These are phyloP conservation scores for Linum lewisii DNA, from an alignment of 345 rosid species.

Conservation along the genomic window DNA sequence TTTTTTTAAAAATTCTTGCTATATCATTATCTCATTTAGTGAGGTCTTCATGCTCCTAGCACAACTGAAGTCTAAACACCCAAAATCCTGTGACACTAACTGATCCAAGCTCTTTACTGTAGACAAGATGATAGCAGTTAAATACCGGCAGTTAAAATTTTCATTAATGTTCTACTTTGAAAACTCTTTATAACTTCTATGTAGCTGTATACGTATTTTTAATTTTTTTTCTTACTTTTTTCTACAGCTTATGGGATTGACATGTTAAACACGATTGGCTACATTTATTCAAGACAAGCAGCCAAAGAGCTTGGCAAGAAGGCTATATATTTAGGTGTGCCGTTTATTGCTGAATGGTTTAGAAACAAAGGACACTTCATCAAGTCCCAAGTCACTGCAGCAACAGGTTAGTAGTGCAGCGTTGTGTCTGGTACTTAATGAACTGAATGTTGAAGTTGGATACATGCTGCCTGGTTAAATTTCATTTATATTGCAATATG, in stretches of 20 bases:
- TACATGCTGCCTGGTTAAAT: too few relatives aligned
- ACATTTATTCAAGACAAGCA: conserved; percentile 83
- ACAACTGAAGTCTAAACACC: background rate
- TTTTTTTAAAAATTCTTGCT: background rate
- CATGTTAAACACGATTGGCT: conserved; percentile 91
- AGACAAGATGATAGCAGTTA: too few relatives aligned
- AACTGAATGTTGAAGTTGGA: too few relatives aligned
- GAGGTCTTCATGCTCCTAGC: background rate
- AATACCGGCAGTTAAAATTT: too few relatives aligned
- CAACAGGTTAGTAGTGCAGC: conserved; percentile 56
- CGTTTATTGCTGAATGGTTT: conserved; percentile 96
- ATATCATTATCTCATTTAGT: background rate
- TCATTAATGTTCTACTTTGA: too few relatives aligned
- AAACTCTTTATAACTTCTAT: background rate
- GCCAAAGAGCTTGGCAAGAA: conserved; percentile 97
- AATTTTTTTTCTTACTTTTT: conserved; percentile 10
- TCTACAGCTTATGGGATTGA: conserved; percentile 86
- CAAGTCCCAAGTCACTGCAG: conserved; percentile 97
- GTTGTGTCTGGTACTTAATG: background rate
- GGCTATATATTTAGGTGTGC: conserved; percentile 72
- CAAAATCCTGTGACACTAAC: too few relatives aligned
- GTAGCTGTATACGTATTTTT: background rate
- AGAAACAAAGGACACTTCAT: conserved; percentile 89
- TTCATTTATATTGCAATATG: too few relatives aligned
- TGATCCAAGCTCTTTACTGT: too few relatives aligned